Conservation (phyloP, 768 basidiomycete species). For the Calocybe cyanea region DNA sequence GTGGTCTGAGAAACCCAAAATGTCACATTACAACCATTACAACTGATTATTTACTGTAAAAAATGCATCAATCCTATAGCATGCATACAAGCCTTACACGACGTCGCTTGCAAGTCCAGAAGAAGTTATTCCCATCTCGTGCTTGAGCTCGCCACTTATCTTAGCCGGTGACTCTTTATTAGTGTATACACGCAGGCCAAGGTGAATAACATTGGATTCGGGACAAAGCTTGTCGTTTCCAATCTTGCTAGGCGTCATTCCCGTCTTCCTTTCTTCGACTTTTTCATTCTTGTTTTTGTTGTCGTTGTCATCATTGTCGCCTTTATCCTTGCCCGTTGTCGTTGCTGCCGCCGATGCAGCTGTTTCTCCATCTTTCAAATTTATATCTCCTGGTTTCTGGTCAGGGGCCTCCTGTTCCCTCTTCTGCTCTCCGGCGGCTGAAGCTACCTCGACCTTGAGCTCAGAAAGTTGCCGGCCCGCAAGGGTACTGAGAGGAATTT, state of each 20-base stretch:
- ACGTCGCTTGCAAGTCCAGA: slow-evolving; percentile 14
- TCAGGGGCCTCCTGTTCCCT: neutral
- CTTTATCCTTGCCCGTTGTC: too few relatives aligned
- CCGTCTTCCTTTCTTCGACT: neutral
- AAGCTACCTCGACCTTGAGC: slow-evolving; percentile 18
- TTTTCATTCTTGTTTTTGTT: too few relatives aligned
- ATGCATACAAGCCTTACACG: too few relatives aligned
- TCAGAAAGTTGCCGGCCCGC: slow-evolving; percentile 28
- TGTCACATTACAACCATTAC: too few relatives aligned
- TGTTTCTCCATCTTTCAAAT: too few relatives aligned
- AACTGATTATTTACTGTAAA: too few relatives aligned
- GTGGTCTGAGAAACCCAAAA: too few relatives aligned
- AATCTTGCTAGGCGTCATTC: neutral
- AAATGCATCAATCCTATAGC: too few relatives aligned
- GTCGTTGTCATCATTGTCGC: neutral
- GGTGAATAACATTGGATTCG: slow-evolving; percentile 21
- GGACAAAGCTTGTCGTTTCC: slow-evolving; percentile 3
- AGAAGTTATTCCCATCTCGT: slow-evolving; percentile 16
- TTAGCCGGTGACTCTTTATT: slow-evolving; percentile 23
- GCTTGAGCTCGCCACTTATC: slow-evolving; percentile 30
- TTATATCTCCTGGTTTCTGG: too few relatives aligned
- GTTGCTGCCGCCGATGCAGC: too few relatives aligned
- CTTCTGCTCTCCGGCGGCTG: slow-evolving; percentile 3
- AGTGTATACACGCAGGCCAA: slow-evolving; percentile 39
- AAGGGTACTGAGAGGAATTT: slow-evolving; percentile 23